A percentile compares a stretch with the other conserved stretches of the same genome.
Evolutionary conservation across 2,329 filamentous ascomycete species (phyloP).

Genomic region (Xylaria sp.): DNA sequence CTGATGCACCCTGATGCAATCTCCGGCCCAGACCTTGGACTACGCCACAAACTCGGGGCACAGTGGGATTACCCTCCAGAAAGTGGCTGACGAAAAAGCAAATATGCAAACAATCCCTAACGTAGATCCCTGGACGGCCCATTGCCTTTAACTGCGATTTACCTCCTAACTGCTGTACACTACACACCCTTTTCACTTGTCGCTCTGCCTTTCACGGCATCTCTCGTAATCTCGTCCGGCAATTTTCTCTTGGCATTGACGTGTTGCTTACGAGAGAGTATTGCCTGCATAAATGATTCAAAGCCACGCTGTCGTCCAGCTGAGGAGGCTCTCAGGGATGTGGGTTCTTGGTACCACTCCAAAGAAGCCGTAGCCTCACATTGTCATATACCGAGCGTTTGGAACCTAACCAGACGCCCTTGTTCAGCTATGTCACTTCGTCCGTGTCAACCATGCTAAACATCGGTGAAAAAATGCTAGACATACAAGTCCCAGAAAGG

Average conservation of each 20-base stretch:
- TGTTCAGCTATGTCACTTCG: not conserved
- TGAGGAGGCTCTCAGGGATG: slow-evolving; percentile 8
- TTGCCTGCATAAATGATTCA: slow-evolving; percentile 1
- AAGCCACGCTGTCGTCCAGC: slow-evolving; percentile 8
- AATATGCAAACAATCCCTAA: slow-evolving; percentile 14
- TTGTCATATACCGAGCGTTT: slow-evolving; percentile 21
- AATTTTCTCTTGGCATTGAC: slow-evolving; percentile 16
- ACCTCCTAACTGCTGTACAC: not conserved
- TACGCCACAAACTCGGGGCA: slow-evolving; percentile 26
- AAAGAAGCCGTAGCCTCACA: slow-evolving; percentile 7
- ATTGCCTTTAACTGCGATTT: not conserved
- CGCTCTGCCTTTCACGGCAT: slow-evolving; percentile 5
- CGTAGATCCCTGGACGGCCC: slow-evolving; percentile 21
- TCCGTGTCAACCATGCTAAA: not conserved
- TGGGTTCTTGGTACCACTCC: slow-evolving; percentile 3
- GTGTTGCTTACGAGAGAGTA: slow-evolving; percentile 4
- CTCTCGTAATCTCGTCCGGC: slow-evolving; percentile 18
- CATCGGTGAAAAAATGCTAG: not conserved
- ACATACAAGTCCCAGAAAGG: not conserved
- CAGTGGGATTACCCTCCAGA: slow-evolving; percentile 4
- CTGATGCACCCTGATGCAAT: slow-evolving; percentile 22
- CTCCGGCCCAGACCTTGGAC: slow-evolving; percentile 14
- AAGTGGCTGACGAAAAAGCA: slow-evolving; percentile 31
- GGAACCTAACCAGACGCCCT: slow-evolving; percentile 3
- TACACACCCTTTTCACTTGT: not conserved